Base-by-base conservation (phyloP, 768 basidiomycete species). In the Mycena polygramma region DNA sequence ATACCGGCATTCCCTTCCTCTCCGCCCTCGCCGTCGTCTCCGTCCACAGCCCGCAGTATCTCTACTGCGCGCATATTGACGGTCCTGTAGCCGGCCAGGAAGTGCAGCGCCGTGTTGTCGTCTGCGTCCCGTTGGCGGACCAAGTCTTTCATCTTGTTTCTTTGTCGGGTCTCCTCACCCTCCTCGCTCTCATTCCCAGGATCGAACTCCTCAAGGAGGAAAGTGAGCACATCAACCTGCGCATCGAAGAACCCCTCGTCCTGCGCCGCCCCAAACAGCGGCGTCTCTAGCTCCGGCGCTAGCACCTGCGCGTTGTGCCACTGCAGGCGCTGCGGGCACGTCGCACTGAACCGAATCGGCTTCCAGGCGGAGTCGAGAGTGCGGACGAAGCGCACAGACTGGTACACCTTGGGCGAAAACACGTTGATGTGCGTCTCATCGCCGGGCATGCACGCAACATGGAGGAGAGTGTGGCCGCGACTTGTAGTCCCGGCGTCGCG, bases 41-140 rank as follows among this genome's bases (percentile, higher is more conserved):
- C 59, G 46, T 61, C 59, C 45, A 17, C 45, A 36, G 59, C 59
- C 45, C 61, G 61, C 39, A 63, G 43, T 37, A 63, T 63, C 61
- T 63, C 49, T 51, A 63, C 61, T 22, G 51, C 61, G 22, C 61
- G 61, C 61, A 63, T 63, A 43, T 63, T 63, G 15, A 63, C 48
- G 35, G 4, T 30, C n/a, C 61, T 37, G 22, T 63, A 53, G 61
- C 49, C 61, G 2, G 61, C 61, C 14, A 63, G 49, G 51, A 63
- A 63, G 61, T 63, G 61, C 61, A 53, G 61, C 51, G 61, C 61
- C 61, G 61, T 63, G 51, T 63, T 63, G 22, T 37, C 51, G 51
- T 63, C 61, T n/a, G 35, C 61, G 61, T 63, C 61, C 19, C 22
- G 10, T 30, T 63, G 61, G 48, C 61, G 48, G 9, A 63, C 51